Evolutionary conservation across 257 asterid genomes (phyloP), one percentile per base, ranked within the genome.

Genomic region (Phtheirospermum japonicum): DNA sequence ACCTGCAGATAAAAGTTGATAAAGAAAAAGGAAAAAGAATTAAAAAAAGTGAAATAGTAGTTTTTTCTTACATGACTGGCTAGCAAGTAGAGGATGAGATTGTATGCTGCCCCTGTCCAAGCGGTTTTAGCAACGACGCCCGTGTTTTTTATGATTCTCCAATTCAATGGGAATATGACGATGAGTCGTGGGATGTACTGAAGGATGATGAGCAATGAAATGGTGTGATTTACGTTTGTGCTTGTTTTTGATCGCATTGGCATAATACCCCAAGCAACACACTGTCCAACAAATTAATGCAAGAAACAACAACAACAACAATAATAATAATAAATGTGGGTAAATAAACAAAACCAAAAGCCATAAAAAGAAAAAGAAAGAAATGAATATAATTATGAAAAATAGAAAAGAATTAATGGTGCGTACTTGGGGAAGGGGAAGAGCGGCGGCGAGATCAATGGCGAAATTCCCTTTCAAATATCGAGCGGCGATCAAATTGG

Each of bases 21-120:
- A 11, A 52, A 0, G 23, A 42, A 11, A 26, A 10, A 12, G n/a
- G 2, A 26, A 28, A 53, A 9, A 13, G 14, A 30, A 14, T 16
- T 9, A 1, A 7, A 33, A 14, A 0, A 20, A 23, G 34, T 4
- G n/a, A 9, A 9, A 19, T 46, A 9, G 7, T 10, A 6, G 31
- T 17, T n/a, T 10, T 19, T 46, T 43, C 85, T 81, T 73, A 89
- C 98, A 79, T 88, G 98, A 63, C 96, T 83, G 60, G 95, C 92
- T 68, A 91, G 68, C 80, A 88, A 62, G 79, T 79, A 91, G 31
- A 91, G 84, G 45, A 82, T 65, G 65, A 88, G 94, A 77, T 91
- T 88, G 76, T 79, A 91, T 4, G 89, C 95, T 6, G 98, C 96
- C 37, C 98, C 98, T 10, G 95, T 78, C 96, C 95, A 84, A 42